phyloP scores from a whole-genome alignment of 1,139 yeast genomes.

The Cylindricascospora bacillispora region DNA sequence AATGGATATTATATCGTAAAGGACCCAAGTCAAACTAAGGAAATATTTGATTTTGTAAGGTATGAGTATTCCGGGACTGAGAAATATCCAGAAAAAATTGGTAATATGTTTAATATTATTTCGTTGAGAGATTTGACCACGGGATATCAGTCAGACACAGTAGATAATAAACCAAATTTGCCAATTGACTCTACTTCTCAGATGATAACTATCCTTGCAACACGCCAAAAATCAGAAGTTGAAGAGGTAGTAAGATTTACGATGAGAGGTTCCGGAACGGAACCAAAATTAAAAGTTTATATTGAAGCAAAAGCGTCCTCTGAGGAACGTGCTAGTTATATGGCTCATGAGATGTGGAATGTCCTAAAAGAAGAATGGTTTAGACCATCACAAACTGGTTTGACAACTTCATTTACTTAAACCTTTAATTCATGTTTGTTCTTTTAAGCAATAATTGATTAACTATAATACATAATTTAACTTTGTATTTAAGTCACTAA shows the following conservation, averaged over 20 bases:
- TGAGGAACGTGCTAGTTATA: slow-evolving; percentile 34
- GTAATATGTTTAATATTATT: slow-evolving; percentile 34
- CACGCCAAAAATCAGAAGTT: slow-evolving; percentile 10
- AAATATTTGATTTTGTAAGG: slow-evolving; percentile 42
- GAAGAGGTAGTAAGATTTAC: slow-evolving; percentile 53
- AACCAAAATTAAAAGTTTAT: slow-evolving; percentile 86
- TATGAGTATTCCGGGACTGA: slow-evolving; percentile 8
- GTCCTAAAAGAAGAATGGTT: slow-evolving; percentile 47
- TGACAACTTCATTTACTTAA: slow-evolving; percentile 11
- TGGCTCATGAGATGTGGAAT: slow-evolving; percentile 64
- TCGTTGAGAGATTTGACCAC: slow-evolving; percentile 76
- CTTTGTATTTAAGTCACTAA: too few species aligned
- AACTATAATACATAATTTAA: too few species aligned
- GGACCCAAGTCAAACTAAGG: slow-evolving; percentile 37
- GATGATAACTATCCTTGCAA: slow-evolving; percentile 59
- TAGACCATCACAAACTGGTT: slow-evolving; percentile 34
- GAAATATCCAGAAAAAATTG: slow-evolving; percentile 25
- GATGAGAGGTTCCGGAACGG: slow-evolving; percentile 91
- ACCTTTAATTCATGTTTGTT: not conserved
- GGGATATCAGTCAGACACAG: slow-evolving; percentile 66
- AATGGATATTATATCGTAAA: slow-evolving; percentile 75
- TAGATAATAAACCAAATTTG: slow-evolving; percentile 43
- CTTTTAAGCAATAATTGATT: too few species aligned
- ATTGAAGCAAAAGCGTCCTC: slow-evolving; percentile 55
- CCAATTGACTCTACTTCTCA: slow-evolving; percentile 67